Conservation (phyloP, 2,329 filamentous ascomycete genomes). For the Paraconiothyrium brasiliense region DNA sequence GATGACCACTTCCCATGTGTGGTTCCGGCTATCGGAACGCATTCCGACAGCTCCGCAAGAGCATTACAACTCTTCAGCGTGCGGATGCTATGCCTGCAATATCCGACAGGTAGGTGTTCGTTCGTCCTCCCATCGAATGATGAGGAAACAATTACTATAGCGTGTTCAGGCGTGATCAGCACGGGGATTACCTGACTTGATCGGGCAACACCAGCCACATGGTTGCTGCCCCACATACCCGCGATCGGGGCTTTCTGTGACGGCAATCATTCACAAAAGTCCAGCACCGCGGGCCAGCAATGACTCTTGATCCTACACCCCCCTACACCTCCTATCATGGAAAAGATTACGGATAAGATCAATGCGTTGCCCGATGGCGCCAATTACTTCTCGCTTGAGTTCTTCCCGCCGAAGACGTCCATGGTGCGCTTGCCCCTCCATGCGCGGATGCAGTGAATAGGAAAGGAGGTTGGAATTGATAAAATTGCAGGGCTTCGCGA, state of each 20-base stretch:
- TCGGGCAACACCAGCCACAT: conserved; percentile 11
- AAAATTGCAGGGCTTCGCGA: conserved; percentile 75
- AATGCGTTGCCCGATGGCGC: conserved; percentile 83
- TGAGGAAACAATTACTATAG: background rate
- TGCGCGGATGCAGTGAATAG: conserved; percentile 6
- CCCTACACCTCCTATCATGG: conserved; percentile 35
- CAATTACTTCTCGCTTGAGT: conserved; percentile 95
- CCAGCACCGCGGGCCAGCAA: conserved; percentile 30
- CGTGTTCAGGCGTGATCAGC: conserved; percentile 1
- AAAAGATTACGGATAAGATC: conserved; percentile 93
- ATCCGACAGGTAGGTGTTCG: background rate
- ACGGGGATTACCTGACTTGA: conserved; percentile 5
- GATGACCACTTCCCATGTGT: too few species aligned
- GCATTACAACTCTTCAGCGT: background rate
- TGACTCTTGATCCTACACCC: conserved; percentile 38
- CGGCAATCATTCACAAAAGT: conserved; percentile 34
- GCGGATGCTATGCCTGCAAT: background rate
- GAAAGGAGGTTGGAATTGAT: conserved; percentile 31
- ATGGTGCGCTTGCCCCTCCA: conserved; percentile 66
- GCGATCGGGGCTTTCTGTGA: conserved; percentile 26
- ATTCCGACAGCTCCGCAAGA: background rate
- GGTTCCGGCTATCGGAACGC: background rate
- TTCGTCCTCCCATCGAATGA: background rate
- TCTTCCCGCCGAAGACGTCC: conserved; percentile 97
- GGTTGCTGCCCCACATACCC: conserved; percentile 33